These are phyloP conservation scores for Rhodotorula graminis DNA, from an alignment of 768 basidiomycete species.

Conservation along the genomic window DNA sequence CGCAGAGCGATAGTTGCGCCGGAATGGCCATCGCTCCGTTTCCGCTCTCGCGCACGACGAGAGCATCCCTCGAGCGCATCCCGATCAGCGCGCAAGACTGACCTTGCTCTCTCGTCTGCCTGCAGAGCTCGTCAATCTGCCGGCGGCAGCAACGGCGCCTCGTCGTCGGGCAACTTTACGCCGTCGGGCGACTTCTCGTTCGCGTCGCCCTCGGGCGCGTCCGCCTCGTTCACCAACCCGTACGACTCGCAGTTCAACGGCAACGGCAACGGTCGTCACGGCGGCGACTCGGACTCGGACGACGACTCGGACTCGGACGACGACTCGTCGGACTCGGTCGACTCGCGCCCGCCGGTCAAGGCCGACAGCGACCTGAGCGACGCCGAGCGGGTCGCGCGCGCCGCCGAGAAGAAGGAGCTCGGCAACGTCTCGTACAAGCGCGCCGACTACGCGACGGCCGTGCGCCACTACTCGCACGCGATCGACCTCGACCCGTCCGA, in stretches of 20 bases:
- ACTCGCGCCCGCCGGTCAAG: constrained; percentile 9
- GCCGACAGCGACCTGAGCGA: constrained; percentile 27
- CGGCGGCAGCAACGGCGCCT: background rate
- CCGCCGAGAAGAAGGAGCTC: constrained; percentile 63
- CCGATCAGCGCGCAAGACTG: too few species aligned
- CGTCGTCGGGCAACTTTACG: constrained; percentile 14
- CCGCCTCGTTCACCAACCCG: background rate
- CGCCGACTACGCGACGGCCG: constrained; percentile 36
- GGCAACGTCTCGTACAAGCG: constrained; percentile 56
- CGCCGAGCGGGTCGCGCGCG: constrained; percentile 29
- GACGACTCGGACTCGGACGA: constrained; percentile 14
- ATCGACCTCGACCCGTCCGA: constrained; percentile 64
- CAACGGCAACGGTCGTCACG: background rate
- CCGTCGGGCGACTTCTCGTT: constrained; percentile 26
- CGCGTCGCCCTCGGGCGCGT: background rate
- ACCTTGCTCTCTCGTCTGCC: background rate
- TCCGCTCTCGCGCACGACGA: too few species aligned
- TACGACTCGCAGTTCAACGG: background rate
- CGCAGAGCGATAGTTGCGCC: too few species aligned
- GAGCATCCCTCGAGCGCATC: too few species aligned
- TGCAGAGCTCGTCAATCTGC: background rate
- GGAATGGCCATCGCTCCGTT: too few species aligned
- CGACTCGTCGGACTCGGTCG: constrained; percentile 8
- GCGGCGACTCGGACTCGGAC: constrained; percentile 11
- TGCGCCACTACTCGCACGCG: constrained; percentile 60